Evolutionary conservation across 2,329 filamentous ascomycete species (phyloP).

Genomic region (Cryoendolithus antarcticus): DNA sequence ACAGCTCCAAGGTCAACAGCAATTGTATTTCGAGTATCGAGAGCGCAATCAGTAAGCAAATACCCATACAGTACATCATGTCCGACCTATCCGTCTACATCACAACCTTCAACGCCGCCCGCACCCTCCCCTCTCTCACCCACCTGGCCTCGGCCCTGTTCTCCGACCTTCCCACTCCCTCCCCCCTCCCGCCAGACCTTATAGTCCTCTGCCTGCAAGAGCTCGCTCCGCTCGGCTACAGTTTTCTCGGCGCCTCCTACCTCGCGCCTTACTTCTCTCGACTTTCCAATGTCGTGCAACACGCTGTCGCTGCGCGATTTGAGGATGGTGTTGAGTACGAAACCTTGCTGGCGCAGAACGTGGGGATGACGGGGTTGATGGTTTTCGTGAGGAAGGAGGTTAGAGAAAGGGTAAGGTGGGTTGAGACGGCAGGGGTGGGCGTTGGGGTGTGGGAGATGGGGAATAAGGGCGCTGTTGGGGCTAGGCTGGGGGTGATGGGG

Average conservation of each 20-base stretch:
- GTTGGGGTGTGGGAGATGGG: conserved; percentile 82
- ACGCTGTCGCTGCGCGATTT: conserved; percentile 33
- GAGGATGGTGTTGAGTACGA: conserved; percentile 55
- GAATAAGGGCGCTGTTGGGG: conserved; percentile 84
- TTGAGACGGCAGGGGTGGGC: conserved; percentile 72
- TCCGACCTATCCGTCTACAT: conserved; percentile 56
- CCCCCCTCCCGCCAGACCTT: conserved; percentile 49
- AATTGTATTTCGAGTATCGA: no score
- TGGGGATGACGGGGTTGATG: conserved; percentile 83
- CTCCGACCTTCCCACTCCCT: conserved; percentile 26
- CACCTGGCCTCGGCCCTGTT: conserved; percentile 54
- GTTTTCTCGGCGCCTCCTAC: conserved; percentile 75
- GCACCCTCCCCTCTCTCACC: conserved; percentile 54
- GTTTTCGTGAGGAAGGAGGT: conserved; percentile 60
- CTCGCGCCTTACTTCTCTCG: conserved; percentile 62
- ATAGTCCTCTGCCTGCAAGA: conserved; percentile 69
- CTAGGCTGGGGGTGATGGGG: conserved; percentile 53
- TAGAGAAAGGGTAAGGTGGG: conserved; percentile 44
- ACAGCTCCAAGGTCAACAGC: no score
- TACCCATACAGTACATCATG: conserved; percentile 7
- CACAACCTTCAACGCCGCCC: conserved; percentile 82
- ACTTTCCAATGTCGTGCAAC: conserved; percentile 50
- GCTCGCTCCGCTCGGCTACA: conserved; percentile 68
- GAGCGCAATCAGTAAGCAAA: no score
- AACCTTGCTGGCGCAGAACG: conserved; percentile 57